These are phyloP conservation scores for Hanseniaspora nectarophila DNA, from an alignment of 805 yeast species.

Conservation along the genomic window DNA sequence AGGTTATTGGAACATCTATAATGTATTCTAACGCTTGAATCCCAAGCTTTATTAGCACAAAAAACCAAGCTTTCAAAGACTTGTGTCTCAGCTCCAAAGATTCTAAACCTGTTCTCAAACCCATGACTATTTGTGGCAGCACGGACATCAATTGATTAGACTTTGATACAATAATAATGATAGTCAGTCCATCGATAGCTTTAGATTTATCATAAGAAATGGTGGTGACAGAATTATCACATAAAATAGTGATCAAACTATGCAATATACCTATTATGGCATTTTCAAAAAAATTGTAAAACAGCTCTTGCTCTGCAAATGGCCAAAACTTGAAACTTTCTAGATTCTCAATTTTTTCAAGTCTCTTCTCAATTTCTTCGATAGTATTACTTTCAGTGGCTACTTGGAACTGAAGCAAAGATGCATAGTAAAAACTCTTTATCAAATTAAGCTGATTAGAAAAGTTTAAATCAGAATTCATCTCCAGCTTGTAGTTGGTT, in stretches of 20 bases:
- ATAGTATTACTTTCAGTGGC: not conserved
- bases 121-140: conserved; percentile 73
- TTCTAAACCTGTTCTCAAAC: conserved; percentile 69
- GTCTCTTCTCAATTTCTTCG: conserved; percentile 15
- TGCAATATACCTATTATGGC: conserved; percentile 66
- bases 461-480: not conserved
- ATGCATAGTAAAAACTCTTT: conserved; percentile 8
- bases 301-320: conserved; percentile 23
- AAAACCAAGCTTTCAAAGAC: conserved; percentile 58
- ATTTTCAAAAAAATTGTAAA: conserved; percentile 38
- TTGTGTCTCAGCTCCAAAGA: conserved; percentile 45
- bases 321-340: conserved; percentile 23
- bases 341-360: conserved; percentile 15
- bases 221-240: conserved; percentile 57
- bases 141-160: conserved; percentile 50
- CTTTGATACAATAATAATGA: conserved; percentile 42
- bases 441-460: conserved; percentile 5
- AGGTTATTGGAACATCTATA: conserved; percentile 61
- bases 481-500: not conserved
- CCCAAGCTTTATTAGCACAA: conserved; percentile 45
- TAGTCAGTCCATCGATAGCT: conserved; percentile 62
- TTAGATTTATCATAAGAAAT: conserved; percentile 61
- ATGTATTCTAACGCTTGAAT: conserved; percentile 50
- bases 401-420: not conserved
- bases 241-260: conserved; percentile 64